Evolutionary conservation across 1,139 yeast genomes (phyloP).

Genomic region (Geotrichum fermentans): DNA sequence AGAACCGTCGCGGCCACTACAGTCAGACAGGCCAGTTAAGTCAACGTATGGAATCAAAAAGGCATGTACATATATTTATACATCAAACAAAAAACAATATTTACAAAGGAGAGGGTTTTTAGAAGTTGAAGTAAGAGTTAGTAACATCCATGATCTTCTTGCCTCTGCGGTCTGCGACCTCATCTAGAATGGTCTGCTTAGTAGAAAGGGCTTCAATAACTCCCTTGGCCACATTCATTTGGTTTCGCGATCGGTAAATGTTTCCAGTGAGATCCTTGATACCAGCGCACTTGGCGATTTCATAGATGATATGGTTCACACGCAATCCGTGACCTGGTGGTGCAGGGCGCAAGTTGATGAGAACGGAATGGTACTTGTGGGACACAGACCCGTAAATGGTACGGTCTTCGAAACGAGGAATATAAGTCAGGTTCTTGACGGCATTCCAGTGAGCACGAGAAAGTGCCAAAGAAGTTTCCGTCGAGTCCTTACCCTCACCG

Average conservation of each 20-base stretch:
- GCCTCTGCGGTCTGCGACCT: conserved; percentile 88
- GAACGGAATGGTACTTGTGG: conserved; percentile 82
- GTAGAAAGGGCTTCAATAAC: conserved; percentile 75
- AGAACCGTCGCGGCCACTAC: too few relatives aligned
- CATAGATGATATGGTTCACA: conserved; percentile 86
- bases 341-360: conserved; percentile 74
- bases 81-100: neutral
- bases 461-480: conserved; percentile 71
- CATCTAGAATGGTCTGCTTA: conserved; percentile 76
- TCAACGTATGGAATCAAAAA: neutral
- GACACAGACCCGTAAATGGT: conserved; percentile 84
- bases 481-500: conserved; percentile 91
- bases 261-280: conserved; percentile 90
- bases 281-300: conserved; percentile 91
- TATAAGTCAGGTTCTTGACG: conserved; percentile 71
- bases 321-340: conserved; percentile 94
- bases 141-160: conserved; percentile 91
- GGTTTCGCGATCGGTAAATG: conserved; percentile 86
- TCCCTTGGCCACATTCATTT: conserved; percentile 91
- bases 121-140: conserved; percentile 62
- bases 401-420: conserved; percentile 86
- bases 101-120: conserved; percentile 10
- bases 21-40: too few relatives aligned
- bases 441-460: conserved; percentile 93
- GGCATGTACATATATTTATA: conserved; percentile 1